phyloP scores from a whole-genome alignment of 1,139 yeast genomes.

The Kurtzmaniella quercitrusa region DNA sequence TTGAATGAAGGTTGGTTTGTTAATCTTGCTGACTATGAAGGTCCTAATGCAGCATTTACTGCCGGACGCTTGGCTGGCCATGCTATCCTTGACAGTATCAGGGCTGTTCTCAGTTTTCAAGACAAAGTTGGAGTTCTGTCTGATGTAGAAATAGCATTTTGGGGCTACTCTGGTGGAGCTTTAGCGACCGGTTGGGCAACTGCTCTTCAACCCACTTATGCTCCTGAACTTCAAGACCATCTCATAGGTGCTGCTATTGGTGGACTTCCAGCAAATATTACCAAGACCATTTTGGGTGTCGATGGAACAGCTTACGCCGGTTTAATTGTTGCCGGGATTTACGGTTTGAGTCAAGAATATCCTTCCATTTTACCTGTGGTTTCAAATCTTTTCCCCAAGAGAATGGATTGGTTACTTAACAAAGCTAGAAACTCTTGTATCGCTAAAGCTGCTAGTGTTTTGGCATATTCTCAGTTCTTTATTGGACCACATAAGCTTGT shows the following conservation, averaged over 20 bases:
- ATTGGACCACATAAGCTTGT: conserved; percentile 15
- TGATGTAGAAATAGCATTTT: conserved; percentile 15
- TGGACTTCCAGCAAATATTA: conserved; percentile 25
- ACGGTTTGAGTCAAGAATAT: conserved; percentile 25
- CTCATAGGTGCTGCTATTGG: conserved; percentile 30
- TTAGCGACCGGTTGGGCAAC: conserved; percentile 22
- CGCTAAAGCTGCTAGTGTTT: background rate
- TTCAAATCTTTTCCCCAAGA: background rate
- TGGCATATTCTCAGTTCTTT: conserved; percentile 5
- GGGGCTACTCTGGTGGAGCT: conserved; percentile 24
- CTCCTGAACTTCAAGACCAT: conserved; percentile 23
- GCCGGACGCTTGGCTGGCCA: conserved; percentile 19
- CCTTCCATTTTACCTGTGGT: conserved; percentile 13
- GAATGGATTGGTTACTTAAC: background rate
- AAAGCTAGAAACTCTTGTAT: conserved; percentile 4
- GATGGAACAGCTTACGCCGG: conserved; percentile 28
- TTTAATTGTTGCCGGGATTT: conserved; percentile 22
- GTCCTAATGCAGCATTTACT: conserved; percentile 16
- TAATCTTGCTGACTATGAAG: conserved; percentile 20
- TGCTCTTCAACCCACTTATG: conserved; percentile 23
- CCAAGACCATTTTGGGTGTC: conserved; percentile 19
- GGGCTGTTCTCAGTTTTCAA: conserved; percentile 14
- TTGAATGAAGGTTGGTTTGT: conserved; percentile 21
- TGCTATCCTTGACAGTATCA: conserved; percentile 17
- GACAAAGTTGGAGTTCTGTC: conserved; percentile 15